Evolutionary conservation across 805 yeast species (phyloP).

Genomic region (Cyberlindnera veronae): DNA sequence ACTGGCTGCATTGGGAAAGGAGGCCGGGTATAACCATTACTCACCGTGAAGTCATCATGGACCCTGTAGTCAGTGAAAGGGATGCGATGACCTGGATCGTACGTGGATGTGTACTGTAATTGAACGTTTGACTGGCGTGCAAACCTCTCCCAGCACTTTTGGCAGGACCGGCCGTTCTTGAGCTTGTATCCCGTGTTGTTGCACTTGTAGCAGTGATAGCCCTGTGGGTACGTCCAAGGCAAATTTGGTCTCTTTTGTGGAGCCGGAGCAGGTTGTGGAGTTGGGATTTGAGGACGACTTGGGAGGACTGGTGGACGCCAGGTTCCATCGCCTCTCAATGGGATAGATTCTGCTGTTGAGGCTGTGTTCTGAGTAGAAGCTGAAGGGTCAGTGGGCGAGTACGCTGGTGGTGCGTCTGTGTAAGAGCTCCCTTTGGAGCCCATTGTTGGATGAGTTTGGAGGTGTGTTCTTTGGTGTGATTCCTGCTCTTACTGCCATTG

Average conservation of each 20-base stretch:
- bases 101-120: constrained; percentile 1
- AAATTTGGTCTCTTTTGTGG: constrained; percentile 1
- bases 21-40: constrained; percentile 1
- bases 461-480: background rate
- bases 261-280: background rate
- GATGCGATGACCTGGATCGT: constrained; percentile 10
- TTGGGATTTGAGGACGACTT: background rate
- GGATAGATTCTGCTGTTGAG: background rate
- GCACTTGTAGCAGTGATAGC: constrained; percentile 64
- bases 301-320: background rate
- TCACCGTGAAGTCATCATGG: constrained; percentile 13
- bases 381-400: background rate
- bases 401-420: too few species aligned
- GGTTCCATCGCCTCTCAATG: background rate
- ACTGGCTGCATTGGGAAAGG: constrained; percentile 5
- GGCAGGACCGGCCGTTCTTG: constrained; percentile 59
- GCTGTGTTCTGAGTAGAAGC: background rate
- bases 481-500: too few species aligned
- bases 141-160: constrained; percentile 65
- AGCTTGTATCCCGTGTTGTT: constrained; percentile 64
- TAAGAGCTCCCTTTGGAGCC: too few species aligned
- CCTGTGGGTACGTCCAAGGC: constrained; percentile 66
- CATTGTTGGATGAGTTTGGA: background rate
- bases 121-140: constrained; percentile 29
- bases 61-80: constrained; percentile 20